These are phyloP conservation scores for Thraustochytrium striatum DNA, from an alignment of 352 stramenopile species.

Conservation along the genomic window DNA sequence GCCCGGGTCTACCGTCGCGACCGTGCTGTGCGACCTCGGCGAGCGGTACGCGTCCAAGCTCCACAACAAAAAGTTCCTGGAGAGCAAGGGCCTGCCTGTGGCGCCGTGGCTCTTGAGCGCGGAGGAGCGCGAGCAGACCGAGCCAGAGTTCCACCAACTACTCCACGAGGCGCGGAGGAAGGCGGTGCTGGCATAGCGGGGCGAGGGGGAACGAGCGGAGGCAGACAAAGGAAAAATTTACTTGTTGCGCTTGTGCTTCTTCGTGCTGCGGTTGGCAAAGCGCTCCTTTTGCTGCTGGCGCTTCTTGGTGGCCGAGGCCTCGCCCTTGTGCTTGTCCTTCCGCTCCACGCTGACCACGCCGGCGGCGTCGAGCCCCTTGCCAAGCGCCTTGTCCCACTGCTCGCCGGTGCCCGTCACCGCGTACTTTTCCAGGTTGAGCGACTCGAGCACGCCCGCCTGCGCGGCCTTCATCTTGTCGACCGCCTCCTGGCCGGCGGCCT, in stretches of 20 bases:
- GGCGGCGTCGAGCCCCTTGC: slow-evolving; percentile 54
- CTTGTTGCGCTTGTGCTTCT: slow-evolving; percentile 66
- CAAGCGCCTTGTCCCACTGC: slow-evolving; percentile 72
- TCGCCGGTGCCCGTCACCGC: slow-evolving; percentile 84
- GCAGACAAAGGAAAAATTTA: slow-evolving; percentile 44
- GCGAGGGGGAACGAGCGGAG: slow-evolving; percentile 17
- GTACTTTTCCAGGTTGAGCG: slow-evolving; percentile 90
- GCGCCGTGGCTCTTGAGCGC: slow-evolving; percentile 49
- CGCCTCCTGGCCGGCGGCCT: slow-evolving; percentile 60
- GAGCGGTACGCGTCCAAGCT: slow-evolving; percentile 55
- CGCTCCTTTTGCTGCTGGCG: slow-evolving; percentile 55
- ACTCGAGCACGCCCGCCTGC: slow-evolving; percentile 72
- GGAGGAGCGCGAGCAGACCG: neutral
- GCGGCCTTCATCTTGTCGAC: slow-evolving; percentile 57
- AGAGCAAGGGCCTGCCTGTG: slow-evolving; percentile 50
- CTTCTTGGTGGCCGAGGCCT: slow-evolving; percentile 61
- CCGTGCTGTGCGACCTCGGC: slow-evolving; percentile 58
- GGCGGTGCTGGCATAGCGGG: neutral
- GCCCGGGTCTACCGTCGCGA: slow-evolving; percentile 57
- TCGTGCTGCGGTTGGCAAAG: slow-evolving; percentile 76
- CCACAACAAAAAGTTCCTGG: slow-evolving; percentile 54
- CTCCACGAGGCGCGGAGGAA: slow-evolving; percentile 9
- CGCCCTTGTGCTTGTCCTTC: slow-evolving; percentile 54
- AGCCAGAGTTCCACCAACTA: slow-evolving; percentile 2
- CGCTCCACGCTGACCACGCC: slow-evolving; percentile 59